Percentiles rank a stretch among this genome's conserved stretches.
Evolutionary conservation across 2,329 filamentous ascomycete species (phyloP).

Genomic region (Ophiostoma ips): DNA sequence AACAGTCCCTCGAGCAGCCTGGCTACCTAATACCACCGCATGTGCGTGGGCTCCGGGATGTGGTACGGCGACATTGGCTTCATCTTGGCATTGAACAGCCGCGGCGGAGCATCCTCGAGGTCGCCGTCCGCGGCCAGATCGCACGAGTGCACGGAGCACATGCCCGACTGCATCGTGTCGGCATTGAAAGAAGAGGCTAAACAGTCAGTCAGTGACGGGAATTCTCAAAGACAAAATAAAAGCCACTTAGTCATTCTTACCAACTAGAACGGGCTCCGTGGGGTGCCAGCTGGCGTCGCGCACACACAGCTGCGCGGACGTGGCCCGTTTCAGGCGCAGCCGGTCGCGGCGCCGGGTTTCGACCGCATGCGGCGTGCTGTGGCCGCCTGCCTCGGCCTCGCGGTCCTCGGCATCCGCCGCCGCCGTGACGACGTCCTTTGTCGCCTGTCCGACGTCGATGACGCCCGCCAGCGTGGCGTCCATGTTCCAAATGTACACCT

Average conservation of each 20-base stretch:
- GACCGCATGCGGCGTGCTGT: not conserved
- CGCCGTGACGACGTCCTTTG: slow-evolving; percentile 19
- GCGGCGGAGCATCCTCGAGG: slow-evolving; percentile 42
- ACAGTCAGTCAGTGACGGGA: no score
- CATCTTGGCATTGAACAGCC: slow-evolving; percentile 47
- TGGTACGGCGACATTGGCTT: slow-evolving; percentile 19
- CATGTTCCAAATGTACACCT: slow-evolving; percentile 84
- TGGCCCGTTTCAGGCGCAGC: not conserved
- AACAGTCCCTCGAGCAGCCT: not conserved
- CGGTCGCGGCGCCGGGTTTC: not conserved
- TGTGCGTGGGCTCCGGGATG: not conserved
- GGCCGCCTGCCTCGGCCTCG: not conserved
- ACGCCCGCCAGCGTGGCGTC: slow-evolving; percentile 65
- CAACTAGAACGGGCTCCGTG: slow-evolving; percentile 61
- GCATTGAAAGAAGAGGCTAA: slow-evolving; percentile 18
- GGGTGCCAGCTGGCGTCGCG: slow-evolving; percentile 89
- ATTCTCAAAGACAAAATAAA: no score
- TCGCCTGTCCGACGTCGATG: slow-evolving; percentile 65
- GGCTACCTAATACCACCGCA: not conserved
- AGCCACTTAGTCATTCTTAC: no score
- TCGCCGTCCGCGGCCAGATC: slow-evolving; percentile 56
- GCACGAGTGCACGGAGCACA: slow-evolving; percentile 63
- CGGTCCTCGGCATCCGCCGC: slow-evolving; percentile 1
- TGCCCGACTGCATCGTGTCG: slow-evolving; percentile 53
- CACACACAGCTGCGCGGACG: slow-evolving; percentile 47